Conservation (phyloP, 805 yeast species). For the Ogataea naganishii region DNA sequence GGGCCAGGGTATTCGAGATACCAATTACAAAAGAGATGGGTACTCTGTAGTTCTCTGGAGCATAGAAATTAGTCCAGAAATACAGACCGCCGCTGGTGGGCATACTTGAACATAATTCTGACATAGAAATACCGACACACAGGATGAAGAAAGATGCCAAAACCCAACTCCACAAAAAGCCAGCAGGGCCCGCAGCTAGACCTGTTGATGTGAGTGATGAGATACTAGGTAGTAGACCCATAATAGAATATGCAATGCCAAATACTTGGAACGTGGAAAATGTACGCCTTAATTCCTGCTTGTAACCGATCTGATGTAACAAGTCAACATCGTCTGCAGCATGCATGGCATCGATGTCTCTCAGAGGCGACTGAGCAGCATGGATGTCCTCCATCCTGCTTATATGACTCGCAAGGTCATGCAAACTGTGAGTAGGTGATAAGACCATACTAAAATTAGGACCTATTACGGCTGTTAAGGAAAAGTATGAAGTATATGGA, state of each 20-base stretch:
- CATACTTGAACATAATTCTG: conserved; percentile 58
- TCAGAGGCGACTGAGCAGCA: conserved; percentile 15
- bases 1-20: conserved; percentile 57
- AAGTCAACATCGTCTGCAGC: conserved; percentile 23
- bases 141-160: conserved; percentile 47
- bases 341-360: conserved; percentile 20
- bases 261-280: conserved; percentile 57
- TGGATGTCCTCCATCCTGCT: too few species aligned
- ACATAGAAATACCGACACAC: conserved; percentile 52
- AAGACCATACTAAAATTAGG: too few species aligned
- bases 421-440: too few species aligned
- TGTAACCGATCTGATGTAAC: conserved; percentile 56
- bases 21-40: conserved; percentile 59
- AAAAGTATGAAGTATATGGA: too few species aligned
- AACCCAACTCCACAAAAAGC: conserved; percentile 70
- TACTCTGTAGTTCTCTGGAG: conserved; percentile 43
- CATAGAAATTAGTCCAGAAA: conserved; percentile 59
- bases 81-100: conserved; percentile 75
- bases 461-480: too few species aligned
- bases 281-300: conserved; percentile 55
- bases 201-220: conserved; percentile 47
- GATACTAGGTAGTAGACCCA: conserved; percentile 62
- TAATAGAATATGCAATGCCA: conserved; percentile 64
- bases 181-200: conserved; percentile 54
- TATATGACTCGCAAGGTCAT: too few species aligned